Percentiles rank a stretch among this genome's conserved stretches.
Conservation (phyloP, 345 rosid genomes). For the Brassica juncea region DNA sequence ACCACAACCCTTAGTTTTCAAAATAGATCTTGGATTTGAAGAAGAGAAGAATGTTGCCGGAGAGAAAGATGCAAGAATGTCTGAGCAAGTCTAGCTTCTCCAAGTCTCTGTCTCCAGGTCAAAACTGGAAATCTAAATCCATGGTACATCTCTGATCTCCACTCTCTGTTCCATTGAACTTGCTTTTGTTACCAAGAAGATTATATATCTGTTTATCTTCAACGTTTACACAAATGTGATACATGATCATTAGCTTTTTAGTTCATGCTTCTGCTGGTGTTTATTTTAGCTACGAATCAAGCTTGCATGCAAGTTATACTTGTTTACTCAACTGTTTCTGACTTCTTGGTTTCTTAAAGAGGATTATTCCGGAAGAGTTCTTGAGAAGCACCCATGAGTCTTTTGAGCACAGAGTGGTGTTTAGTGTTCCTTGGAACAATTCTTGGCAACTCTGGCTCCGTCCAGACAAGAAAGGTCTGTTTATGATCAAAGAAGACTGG, state of each 20-base stretch:
- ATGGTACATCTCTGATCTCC: slow-evolving; percentile 17
- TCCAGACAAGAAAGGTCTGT: slow-evolving; percentile 13
- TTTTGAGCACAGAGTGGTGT: slow-evolving; percentile 29
- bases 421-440: slow-evolving; percentile 30
- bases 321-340: background rate
- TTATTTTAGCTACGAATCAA: background rate
- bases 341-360: slow-evolving; percentile 2
- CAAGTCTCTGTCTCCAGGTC: slow-evolving; percentile 23
- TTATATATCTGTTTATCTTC: background rate
- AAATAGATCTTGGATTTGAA: background rate
- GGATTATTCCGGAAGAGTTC: slow-evolving; percentile 33
- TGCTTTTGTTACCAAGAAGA: background rate
- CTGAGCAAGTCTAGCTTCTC: slow-evolving; percentile 22
- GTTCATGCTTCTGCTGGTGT: background rate
- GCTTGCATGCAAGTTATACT: background rate
- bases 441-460: slow-evolving; percentile 33
- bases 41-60: background rate
- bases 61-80: background rate
- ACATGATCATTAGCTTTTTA: background rate
- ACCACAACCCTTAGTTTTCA: background rate
- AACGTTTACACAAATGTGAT: background rate
- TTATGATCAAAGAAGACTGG: slow-evolving; percentile 33
- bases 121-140: slow-evolving; percentile 28
- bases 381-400: background rate
- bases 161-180: background rate